Percentiles rank a stretch among this genome's conserved stretches.
Conservation (phyloP, 1,139 yeast species). For the Suhomyces guaymorum region DNA sequence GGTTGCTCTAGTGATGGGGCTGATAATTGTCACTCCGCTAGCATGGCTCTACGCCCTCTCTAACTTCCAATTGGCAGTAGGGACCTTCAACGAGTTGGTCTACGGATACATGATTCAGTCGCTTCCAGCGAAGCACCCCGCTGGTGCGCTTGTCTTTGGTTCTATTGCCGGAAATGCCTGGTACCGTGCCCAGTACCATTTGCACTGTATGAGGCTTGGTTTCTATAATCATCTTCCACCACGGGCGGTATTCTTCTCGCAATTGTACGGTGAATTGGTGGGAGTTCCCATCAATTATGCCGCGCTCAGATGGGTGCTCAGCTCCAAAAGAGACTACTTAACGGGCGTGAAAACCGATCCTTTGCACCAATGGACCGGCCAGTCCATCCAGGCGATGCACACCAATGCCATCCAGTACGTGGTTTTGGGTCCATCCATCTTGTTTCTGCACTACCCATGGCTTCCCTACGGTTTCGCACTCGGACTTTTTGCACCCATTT, state of each 20-base stretch:
- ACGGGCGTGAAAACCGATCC: conserved; percentile 44
- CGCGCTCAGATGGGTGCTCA: conserved; percentile 49
- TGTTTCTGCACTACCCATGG: conserved; percentile 41
- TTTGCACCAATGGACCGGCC: conserved; percentile 56
- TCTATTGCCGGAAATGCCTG: conserved; percentile 55
- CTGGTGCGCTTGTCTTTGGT: conserved; percentile 50
- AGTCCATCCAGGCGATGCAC: conserved; percentile 39
- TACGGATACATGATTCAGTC: conserved; percentile 48
- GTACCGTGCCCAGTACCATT: conserved; percentile 53
- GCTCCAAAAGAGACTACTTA: conserved; percentile 38
- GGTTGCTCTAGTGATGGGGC: conserved; percentile 45
- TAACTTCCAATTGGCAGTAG: conserved; percentile 53
- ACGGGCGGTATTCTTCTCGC: conserved; percentile 46
- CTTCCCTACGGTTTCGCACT: conserved; percentile 48
- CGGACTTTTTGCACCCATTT: conserved; percentile 41
- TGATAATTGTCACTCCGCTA: conserved; percentile 48
- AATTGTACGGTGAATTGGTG: conserved; percentile 49
- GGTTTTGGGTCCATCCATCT: conserved; percentile 46
- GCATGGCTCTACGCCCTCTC: conserved; percentile 53
- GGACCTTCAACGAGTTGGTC: conserved; percentile 51
- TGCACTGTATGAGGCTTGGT: conserved; percentile 51
- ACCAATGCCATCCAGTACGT: conserved; percentile 54
- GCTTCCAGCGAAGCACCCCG: conserved; percentile 37
- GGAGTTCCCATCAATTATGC: conserved; percentile 52
- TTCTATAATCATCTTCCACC: conserved; percentile 53